A percentile compares a stretch with the other conserved stretches of the same genome.
Conservation (phyloP, 768 basidiomycete genomes). For the Rhizopogon salebrosus region DNA sequence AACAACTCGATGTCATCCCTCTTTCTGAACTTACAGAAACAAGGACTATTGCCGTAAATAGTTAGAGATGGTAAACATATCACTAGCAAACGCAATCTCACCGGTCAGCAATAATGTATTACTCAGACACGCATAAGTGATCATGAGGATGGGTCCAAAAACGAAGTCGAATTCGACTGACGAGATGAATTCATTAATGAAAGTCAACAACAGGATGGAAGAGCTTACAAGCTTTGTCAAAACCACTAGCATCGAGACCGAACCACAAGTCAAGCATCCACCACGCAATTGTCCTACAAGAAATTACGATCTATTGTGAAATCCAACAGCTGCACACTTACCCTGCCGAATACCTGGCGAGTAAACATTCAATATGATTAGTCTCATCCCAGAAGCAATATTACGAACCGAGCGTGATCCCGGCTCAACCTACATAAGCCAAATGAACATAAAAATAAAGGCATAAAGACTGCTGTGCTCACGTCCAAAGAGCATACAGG, state of each 20-base stretch:
- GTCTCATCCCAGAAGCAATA: background rate
- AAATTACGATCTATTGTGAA: background rate
- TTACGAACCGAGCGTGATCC: conserved; percentile 49
- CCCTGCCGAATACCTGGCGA: conserved; percentile 29
- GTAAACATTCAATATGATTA: conserved; percentile 8
- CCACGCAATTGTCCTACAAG: conserved; percentile 69
- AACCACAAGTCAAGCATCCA: conserved; percentile 95
- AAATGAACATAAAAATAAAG: background rate
- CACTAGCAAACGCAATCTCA: conserved; percentile 25
- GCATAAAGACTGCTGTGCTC: conserved; percentile 29
- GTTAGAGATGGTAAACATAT: background rate
- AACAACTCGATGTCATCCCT: conserved; percentile 7
- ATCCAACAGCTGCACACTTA: conserved; percentile 13
- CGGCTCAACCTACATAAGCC: conserved; percentile 47
- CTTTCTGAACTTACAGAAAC: conserved; percentile 55
- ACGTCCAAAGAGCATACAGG: conserved; percentile 92
- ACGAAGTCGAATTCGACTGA: conserved; percentile 74
- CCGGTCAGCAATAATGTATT: conserved; percentile 91
- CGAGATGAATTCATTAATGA: conserved; percentile 3
- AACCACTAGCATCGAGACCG: conserved; percentile 91
- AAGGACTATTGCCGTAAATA: conserved; percentile 44
- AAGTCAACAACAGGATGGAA: background rate
- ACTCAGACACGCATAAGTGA: conserved; percentile 85
- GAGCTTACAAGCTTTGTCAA: conserved; percentile 70
- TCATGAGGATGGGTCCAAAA: conserved; percentile 91